Evolutionary conservation across 345 rosid species (phyloP).

Genomic region (Salix caprea): DNA sequence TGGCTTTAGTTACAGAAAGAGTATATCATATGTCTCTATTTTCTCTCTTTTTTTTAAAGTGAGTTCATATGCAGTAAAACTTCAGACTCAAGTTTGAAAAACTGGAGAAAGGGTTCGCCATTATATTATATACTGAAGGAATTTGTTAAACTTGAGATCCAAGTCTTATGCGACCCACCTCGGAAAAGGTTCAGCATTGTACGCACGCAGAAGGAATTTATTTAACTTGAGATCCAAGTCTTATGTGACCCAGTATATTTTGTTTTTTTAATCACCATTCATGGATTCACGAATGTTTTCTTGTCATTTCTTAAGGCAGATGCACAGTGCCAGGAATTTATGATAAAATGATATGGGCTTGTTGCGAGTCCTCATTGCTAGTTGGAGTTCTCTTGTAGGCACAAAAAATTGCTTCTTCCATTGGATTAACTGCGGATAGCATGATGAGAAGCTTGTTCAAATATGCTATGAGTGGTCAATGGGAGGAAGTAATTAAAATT

Average conservation of each 20-base stretch:
- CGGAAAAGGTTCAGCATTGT: not conserved
- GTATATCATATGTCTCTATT: too few species aligned
- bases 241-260: not conserved
- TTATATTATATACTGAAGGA: too few species aligned
- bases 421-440: not conserved
- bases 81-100: too few species aligned
- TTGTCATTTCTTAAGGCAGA: too few species aligned
- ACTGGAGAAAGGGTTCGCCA: too few species aligned
- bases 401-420: conserved; percentile 3
- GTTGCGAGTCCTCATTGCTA: not conserved
- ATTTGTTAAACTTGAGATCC: not conserved
- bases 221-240: conserved; percentile 4
- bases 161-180: not conserved
- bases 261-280: too few species aligned
- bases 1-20: too few species aligned
- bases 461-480: conserved; percentile 36
- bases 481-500: conserved; percentile 21
- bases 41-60: too few species aligned
- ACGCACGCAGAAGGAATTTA: not conserved
- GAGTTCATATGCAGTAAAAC: too few species aligned
- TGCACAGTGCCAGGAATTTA: not conserved
- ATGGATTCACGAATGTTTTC: too few species aligned
- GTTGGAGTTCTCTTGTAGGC: not conserved
- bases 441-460: conserved; percentile 17
- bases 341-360: not conserved